Evolutionary conservation across 1,284 basidiomycete species (phyloP).

Genomic region (Papiliotrema flavescens): DNA sequence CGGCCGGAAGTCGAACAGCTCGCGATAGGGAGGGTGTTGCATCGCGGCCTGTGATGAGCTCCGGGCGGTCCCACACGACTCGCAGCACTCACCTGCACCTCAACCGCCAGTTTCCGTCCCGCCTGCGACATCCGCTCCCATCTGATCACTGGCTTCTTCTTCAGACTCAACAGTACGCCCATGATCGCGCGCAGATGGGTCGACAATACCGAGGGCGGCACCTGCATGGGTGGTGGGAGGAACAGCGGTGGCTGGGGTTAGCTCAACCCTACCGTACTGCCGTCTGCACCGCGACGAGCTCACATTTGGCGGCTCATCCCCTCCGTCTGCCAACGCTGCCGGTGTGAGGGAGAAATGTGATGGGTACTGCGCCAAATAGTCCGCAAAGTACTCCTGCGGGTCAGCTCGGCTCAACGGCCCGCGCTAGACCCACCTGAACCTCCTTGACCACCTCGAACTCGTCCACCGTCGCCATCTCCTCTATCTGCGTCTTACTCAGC

Average conservation of each 20-base stretch:
- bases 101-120: slow-evolving; percentile 82
- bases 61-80: neutral
- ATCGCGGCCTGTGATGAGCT: slow-evolving; percentile 27
- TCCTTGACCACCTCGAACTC: slow-evolving; percentile 95
- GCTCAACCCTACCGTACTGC: neutral
- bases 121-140: slow-evolving; percentile 92
- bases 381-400: slow-evolving; percentile 86
- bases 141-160: slow-evolving; percentile 87
- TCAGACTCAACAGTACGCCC: slow-evolving; percentile 85
- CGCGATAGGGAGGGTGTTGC: slow-evolving; percentile 48
- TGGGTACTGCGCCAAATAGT: slow-evolving; percentile 83
- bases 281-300: slow-evolving; percentile 2
- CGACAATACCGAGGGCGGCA: slow-evolving; percentile 64
- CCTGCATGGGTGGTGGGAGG: slow-evolving; percentile 57
- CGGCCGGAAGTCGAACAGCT: slow-evolving; percentile 55
- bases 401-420: slow-evolving; percentile 4
- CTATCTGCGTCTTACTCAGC: slow-evolving; percentile 83
- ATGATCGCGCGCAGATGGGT: slow-evolving; percentile 77
- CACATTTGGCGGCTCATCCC: slow-evolving; percentile 47
- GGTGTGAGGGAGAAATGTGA: slow-evolving; percentile 86
- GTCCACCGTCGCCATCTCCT: slow-evolving; percentile 89
- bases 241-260: slow-evolving; percentile 44
- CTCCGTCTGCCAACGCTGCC: slow-evolving; percentile 45
- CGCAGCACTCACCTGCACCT: slow-evolving; percentile 65
- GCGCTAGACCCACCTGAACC: slow-evolving; percentile 75